phyloP scores from a whole-genome alignment of 2,329 filamentous ascomycete species.

The Raffaelea albimanens region DNA sequence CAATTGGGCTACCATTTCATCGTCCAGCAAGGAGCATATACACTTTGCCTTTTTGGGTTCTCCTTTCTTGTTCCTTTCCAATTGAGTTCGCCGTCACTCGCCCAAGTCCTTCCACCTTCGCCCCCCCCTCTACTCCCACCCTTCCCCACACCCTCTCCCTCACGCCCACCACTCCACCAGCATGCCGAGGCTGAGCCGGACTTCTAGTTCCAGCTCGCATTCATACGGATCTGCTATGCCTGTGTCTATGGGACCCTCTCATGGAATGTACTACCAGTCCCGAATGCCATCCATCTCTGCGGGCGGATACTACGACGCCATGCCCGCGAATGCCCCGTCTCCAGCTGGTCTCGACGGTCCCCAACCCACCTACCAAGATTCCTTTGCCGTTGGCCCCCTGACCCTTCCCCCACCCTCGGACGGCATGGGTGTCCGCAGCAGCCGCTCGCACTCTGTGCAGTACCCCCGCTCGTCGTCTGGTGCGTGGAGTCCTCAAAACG shows the following conservation, averaged over 20 bases:
- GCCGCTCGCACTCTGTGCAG: slow-evolving; percentile 20
- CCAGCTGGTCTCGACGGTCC: not conserved
- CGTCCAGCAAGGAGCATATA: slow-evolving; percentile 1
- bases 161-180: slow-evolving; percentile 3
- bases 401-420: slow-evolving; percentile 17
- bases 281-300: slow-evolving; percentile 13
- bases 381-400: slow-evolving; percentile 21
- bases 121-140: not conserved
- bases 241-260: slow-evolving; percentile 12
- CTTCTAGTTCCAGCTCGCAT: slow-evolving; percentile 18
- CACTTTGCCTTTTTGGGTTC: not conserved
- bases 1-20: no score
- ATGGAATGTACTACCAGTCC: slow-evolving; percentile 23
- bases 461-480: slow-evolving; percentile 47
- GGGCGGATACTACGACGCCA: slow-evolving; percentile 21
- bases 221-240: slow-evolving; percentile 15
- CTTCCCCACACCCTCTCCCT: not conserved
- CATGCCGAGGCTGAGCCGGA: slow-evolving; percentile 21
- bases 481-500: slow-evolving; percentile 66
- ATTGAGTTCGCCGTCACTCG: slow-evolving; percentile 5
- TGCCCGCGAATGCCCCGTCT: slow-evolving; percentile 13
- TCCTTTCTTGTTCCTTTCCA: no score
- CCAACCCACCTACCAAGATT: slow-evolving; percentile 19
- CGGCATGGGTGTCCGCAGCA: not conserved
- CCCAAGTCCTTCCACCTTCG: slow-evolving; percentile 2